Conservation (phyloP, 257 asterid species). For the Gardenia jasminoides region DNA sequence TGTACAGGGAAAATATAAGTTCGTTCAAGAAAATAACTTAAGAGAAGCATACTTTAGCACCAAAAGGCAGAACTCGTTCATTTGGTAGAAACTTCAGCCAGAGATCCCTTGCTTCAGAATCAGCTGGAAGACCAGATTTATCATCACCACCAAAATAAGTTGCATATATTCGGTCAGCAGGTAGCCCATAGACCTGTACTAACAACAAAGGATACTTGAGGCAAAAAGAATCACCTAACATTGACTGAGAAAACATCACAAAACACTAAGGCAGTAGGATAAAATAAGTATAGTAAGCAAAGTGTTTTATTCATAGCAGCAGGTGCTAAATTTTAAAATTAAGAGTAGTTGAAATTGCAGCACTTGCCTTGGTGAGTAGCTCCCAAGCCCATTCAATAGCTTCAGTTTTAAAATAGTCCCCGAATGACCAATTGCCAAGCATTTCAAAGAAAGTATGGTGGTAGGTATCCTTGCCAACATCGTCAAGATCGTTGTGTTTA, state of each 20-base stretch:
- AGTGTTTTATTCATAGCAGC: not conserved
- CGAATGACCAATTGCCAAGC: conserved; percentile 99
- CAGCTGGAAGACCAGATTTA: conserved; percentile 87
- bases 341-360: not conserved
- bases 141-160: conserved; percentile 97
- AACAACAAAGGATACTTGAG: not conserved
- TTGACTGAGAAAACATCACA: not conserved
- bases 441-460: conserved; percentile 99
- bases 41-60: conserved; percentile 61
- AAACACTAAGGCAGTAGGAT: not conserved
- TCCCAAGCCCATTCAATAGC: conserved; percentile 97
- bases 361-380: conserved; percentile 77
- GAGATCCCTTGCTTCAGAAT: conserved; percentile 71
- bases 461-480: conserved; percentile 97
- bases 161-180: conserved; percentile 74
- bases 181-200: conserved; percentile 65
- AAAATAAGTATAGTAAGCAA: not conserved
- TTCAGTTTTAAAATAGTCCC: conserved; percentile 83
- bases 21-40: not conserved
- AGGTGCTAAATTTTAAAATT: not conserved
- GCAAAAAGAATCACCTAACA: not conserved
- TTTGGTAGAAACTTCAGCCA: conserved; percentile 88
- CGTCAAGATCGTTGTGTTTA: conserved; percentile 95
- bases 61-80: conserved; percentile 84
- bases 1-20: not conserved